Conservation (phyloP, 2,329 filamentous ascomycete genomes). For the Penicillium sp. region DNA sequence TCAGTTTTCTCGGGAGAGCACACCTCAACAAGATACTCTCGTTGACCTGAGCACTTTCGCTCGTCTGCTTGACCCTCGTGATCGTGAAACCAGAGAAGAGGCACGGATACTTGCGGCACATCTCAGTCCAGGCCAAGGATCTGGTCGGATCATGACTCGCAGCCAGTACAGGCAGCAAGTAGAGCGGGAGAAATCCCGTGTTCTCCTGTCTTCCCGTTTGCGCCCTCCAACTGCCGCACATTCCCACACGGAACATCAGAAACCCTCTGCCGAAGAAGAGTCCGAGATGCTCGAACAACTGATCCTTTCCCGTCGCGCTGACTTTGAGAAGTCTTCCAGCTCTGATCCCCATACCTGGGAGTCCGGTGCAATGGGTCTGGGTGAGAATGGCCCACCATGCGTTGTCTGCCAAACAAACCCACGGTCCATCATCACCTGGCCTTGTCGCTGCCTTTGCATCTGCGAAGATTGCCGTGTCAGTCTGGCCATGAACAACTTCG, state of each 20-base stretch:
- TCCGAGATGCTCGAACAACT: conserved; percentile 58
- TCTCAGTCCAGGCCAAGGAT: conserved; percentile 54
- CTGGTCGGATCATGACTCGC: conserved; percentile 69
- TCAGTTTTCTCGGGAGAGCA: conserved; percentile 41
- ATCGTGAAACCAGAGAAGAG: conserved; percentile 73
- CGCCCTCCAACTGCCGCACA: conserved; percentile 24
- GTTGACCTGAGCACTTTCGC: conserved; percentile 70
- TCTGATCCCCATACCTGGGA: conserved; percentile 55
- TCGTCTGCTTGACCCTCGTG: conserved; percentile 76
- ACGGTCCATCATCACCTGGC: conserved; percentile 90
- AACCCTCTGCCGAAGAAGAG: conserved; percentile 53
- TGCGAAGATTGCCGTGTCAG: conserved; percentile 95
- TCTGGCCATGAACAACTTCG: conserved; percentile 94
- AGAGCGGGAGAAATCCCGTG: conserved; percentile 66
- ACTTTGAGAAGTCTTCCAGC: conserved; percentile 26
- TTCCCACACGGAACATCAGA: conserved; percentile 22
- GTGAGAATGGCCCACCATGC: conserved; percentile 74
- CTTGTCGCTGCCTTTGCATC: conserved; percentile 87
- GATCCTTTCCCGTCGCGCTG: conserved; percentile 52
- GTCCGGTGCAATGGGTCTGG: conserved; percentile 69
- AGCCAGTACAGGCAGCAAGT: conserved; percentile 69
- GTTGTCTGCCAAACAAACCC: conserved; percentile 89
- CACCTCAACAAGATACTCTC: conserved; percentile 60
- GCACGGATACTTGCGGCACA: conserved; percentile 79
- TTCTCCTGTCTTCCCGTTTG: conserved; percentile 57